Conservation (phyloP, 2,329 filamentous ascomycete genomes). For the Diplodia intermedia region DNA sequence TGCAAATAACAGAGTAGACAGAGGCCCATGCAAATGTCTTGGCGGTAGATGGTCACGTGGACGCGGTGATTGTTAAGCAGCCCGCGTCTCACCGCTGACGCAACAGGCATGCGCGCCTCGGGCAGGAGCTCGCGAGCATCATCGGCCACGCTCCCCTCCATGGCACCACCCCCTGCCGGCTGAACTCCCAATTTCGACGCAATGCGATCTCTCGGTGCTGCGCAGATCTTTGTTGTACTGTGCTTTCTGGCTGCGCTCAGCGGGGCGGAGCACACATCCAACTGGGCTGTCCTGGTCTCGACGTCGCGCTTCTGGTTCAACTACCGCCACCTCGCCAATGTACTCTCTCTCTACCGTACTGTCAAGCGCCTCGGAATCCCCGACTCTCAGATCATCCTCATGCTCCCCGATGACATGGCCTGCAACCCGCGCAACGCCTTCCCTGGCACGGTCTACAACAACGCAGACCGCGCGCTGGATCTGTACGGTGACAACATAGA, state of each 20-base stretch:
- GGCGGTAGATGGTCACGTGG: slow-evolving; percentile 1
- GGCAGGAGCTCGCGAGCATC: slow-evolving; percentile 16
- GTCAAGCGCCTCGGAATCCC: slow-evolving; percentile 98
- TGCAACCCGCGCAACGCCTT: slow-evolving; percentile 99
- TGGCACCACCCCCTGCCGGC: slow-evolving; percentile 1
- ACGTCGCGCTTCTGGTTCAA: slow-evolving; percentile 99
- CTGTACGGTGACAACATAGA: slow-evolving; percentile 99
- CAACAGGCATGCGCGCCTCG: slow-evolving; percentile 8
- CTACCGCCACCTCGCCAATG: slow-evolving; percentile 97
- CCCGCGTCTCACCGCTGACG: not conserved
- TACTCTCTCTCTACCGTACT: slow-evolving; percentile 94
- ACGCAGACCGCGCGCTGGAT: slow-evolving; percentile 92
- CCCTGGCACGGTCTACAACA: slow-evolving; percentile 97
- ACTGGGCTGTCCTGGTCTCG: slow-evolving; percentile 98
- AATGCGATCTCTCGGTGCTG: not conserved
- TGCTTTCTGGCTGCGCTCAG: slow-evolving; percentile 20
- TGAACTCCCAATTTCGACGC: slow-evolving; percentile 3
- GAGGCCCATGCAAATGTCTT: slow-evolving; percentile 6
- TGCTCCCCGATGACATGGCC: slow-evolving; percentile 99
- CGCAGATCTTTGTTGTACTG: not conserved
- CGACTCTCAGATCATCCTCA: slow-evolving; percentile 98
- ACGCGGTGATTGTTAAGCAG: slow-evolving; percentile 15
- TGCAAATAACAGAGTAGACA: not conserved
- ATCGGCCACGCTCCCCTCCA: not conserved
- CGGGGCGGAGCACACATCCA: slow-evolving; percentile 86